Evolutionary conservation across 2,329 filamentous ascomycete species (phyloP), one percentile per base, ranked within the genome.

Genomic region (Sporothrix luriei): DNA sequence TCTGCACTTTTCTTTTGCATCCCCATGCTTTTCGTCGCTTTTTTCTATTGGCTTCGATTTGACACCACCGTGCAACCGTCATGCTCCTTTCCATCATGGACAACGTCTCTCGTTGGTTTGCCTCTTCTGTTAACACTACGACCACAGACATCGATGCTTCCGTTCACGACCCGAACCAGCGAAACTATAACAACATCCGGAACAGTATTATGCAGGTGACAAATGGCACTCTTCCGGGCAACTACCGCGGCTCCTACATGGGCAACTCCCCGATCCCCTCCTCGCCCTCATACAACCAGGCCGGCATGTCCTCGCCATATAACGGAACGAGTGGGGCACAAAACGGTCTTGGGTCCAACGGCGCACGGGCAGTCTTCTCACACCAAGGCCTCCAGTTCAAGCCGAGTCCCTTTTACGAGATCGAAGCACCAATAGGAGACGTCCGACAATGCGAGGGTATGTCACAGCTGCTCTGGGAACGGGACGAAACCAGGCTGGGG

Each of bases 391-490:
- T 79, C 13, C 70, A 78, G 13, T 85, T 84, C 81, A 94, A 92
- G 76, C 79, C 88, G 4, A 97, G 93, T 75, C 94, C 95, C 0
- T 99, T 97, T 78, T 97, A 94, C 76, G 86, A 87, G 13, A 83
- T 94, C 43, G 78, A 89, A 59, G 83, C 87, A 68, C 84, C 87
- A 38, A 79, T 97, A 6, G 87, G 91, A 5, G 81, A 84, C 9
- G 81, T 90, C 21, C 84, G 87, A 54, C 85, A 88, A 69, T 91
- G 93, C 73, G 91, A 94, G 78, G 85, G 94, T 94, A 84, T 77
- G 87, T 33, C 26, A 33, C 54, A n/a, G 3, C 9, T n/a, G 19
- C 48, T 78, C 69, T n/a, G n/a, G 21, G 21, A n/a, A 10, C 51
- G 21, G 7, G 21, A 16, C 14, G 40, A 13, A 5, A 14, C 21